These are phyloP conservation scores for Irpex sp. DNA, from an alignment of 1,284 basidiomycete species.

Conservation along the genomic window DNA sequence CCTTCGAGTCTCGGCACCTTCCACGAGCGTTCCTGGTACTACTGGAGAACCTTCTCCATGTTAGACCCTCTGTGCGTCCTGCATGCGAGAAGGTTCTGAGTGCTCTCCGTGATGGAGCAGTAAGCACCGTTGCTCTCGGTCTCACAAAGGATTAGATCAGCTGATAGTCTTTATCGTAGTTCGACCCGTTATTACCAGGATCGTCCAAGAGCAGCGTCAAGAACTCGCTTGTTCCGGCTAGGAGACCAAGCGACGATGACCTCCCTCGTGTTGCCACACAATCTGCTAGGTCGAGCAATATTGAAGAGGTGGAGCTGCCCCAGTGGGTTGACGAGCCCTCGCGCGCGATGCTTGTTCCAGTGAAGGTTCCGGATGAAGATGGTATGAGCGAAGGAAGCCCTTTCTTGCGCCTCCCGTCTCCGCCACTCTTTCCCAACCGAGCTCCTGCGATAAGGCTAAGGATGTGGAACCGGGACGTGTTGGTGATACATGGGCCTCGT, in stretches of 20 bases:
- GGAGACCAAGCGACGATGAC: not conserved
- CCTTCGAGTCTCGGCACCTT: conserved; percentile 66
- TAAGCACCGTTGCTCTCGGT: conserved; percentile 29
- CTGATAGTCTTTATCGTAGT: conserved; percentile 9
- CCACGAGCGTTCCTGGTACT: conserved; percentile 68
- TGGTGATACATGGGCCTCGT: not conserved
- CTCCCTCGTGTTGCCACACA: not conserved
- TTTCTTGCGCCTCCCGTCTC: not conserved
- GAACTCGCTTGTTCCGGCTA: conserved; percentile 11
- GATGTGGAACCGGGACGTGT: conserved; percentile 5
- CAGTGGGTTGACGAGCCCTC: not conserved
- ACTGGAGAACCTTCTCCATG: conserved; percentile 67
- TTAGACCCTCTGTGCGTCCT: conserved; percentile 58
- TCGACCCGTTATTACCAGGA: conserved; percentile 18
- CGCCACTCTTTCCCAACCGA: not conserved
- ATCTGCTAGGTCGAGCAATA: not conserved
- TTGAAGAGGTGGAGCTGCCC: not conserved
- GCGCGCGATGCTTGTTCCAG: not conserved
- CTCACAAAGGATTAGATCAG: not conserved
- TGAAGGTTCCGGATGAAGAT: not conserved
- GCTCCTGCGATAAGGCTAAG: not conserved
- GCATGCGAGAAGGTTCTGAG: conserved; percentile 66
- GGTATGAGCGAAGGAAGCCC: not conserved
- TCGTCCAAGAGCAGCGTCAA: not conserved
- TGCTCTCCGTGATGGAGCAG: conserved; percentile 65